A percentile compares a stretch with the other conserved stretches of the same genome.
Conservation (phyloP, 2,329 filamentous ascomycete species). For the Pseudofabraea citricarpa region DNA sequence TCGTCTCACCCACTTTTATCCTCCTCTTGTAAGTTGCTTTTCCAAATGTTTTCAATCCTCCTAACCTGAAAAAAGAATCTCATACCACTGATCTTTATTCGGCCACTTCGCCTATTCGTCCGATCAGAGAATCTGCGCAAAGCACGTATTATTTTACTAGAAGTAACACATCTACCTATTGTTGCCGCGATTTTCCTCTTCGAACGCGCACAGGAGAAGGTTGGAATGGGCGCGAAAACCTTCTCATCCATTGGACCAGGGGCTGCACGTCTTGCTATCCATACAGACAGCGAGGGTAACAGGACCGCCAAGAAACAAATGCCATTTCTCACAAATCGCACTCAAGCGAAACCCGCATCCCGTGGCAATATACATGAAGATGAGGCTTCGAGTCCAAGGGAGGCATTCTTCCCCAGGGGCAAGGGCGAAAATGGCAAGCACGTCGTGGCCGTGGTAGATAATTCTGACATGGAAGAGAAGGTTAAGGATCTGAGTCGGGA, state of each 20-base stretch:
- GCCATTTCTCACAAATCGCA: conserved; percentile 18
- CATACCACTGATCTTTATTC: conserved; percentile 64
- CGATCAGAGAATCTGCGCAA: conserved; percentile 59
- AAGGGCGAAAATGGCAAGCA: conserved; percentile 12
- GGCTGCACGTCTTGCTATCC: conserved; percentile 1
- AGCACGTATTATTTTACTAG: conserved; percentile 56
- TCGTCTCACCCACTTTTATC: conserved; percentile 65
- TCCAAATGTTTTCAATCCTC: conserved; percentile 17
- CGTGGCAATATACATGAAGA: conserved; percentile 11
- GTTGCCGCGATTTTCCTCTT: conserved; percentile 59
- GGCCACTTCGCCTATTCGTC: conserved; percentile 66
- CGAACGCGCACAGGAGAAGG: conserved; percentile 34
- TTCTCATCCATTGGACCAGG: conserved; percentile 17
- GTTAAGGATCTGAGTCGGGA: conserved; percentile 50
- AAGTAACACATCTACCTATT: conserved; percentile 61
- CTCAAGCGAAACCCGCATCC: conserved; percentile 10
- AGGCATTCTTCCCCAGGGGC: background rate
- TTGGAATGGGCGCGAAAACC: conserved; percentile 10
- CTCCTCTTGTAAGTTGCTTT: conserved; percentile 43
- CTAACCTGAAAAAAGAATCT: conserved; percentile 51
- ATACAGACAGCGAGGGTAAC: background rate
- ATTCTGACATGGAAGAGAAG: conserved; percentile 37
- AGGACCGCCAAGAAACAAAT: conserved; percentile 8
- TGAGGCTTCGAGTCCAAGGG: conserved; percentile 8
- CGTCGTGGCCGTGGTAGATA: conserved; percentile 6